phyloP scores from a whole-genome alignment of 192 early-diverging fungal genomes.

The Entomortierella chlamydospora region DNA sequence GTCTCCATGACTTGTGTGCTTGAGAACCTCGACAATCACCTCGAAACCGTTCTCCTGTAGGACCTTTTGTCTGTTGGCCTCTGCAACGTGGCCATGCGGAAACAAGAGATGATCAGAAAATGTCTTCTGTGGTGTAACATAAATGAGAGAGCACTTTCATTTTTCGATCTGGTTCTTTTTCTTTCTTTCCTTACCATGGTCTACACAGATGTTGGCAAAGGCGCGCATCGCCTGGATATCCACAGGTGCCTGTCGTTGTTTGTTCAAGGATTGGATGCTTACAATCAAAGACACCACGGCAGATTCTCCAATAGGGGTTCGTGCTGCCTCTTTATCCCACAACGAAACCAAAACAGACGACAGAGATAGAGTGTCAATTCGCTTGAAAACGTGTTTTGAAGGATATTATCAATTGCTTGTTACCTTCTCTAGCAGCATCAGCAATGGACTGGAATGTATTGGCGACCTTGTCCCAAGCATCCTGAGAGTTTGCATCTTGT shows the following conservation, averaged over 20 bases:
- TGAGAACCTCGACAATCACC: slow-evolving; percentile 37
- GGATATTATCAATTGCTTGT: not conserved
- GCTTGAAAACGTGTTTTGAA: not conserved
- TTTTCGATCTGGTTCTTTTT: no score
- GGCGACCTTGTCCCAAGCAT: slow-evolving; percentile 42
- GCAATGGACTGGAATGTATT: slow-evolving; percentile 49
- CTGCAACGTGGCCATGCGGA: no score
- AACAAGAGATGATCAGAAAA: no score
- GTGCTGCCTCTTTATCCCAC: slow-evolving; percentile 34
- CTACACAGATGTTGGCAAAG: slow-evolving; percentile 66
- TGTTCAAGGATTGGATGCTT: slow-evolving; percentile 42
- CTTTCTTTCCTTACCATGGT: slow-evolving; percentile 56
- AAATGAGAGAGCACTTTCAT: not conserved
- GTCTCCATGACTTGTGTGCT: slow-evolving; percentile 33
- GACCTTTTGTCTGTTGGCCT: slow-evolving; percentile 59
- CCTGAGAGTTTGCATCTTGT: slow-evolving; percentile 3
- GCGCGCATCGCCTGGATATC: slow-evolving; percentile 63
- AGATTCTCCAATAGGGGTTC: slow-evolving; percentile 60
- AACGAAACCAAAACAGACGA: no score
- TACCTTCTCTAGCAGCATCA: slow-evolving; percentile 54
- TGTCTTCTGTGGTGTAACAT: slow-evolving; percentile 3
- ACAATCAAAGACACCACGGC: slow-evolving; percentile 52
- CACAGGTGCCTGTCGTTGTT: slow-evolving; percentile 23
- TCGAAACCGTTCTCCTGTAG: slow-evolving; percentile 49
- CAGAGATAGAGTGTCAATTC: not conserved